Evolutionary conservation across 768 basidiomycete species (phyloP), one percentile per base, ranked within the genome.

Genomic region (Boletellus ananas): DNA sequence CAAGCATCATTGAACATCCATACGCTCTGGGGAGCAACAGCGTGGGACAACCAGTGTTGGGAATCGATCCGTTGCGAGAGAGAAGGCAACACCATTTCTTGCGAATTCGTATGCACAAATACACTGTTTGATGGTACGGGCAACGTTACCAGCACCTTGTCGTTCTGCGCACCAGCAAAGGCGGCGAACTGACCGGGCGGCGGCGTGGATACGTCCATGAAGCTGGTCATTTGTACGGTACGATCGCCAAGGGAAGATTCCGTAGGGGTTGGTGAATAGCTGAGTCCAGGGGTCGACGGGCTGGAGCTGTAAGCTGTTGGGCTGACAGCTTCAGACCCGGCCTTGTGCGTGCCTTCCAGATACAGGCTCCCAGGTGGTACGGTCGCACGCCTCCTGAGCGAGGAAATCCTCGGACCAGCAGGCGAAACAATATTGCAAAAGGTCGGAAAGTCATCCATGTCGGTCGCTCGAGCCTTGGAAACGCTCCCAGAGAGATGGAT

Each of bases 241-340:
- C 74, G 74, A 55, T 81, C 80, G 34, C 76, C 77, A 41, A 74
- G 67, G 6, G 78, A 78, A 0, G 78, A 83, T 49, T 80, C 81
- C 1, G 80, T 81, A 4, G 81, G 77, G 1, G 80, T 76, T 0
- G 83, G 83, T 0, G 83, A 84, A 43, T 79, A 79, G 11, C 72
- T 76, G 34, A 85, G 76, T 17, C 73, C 70, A 0, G 83, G 83
- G 0, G 80, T 82, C n/a, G 76, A 67, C 10, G 81, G 79, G 54
- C 74, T 76, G 10, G 60, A 51, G 41, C 56, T 55, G 40, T 53
- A 59, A 10, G 51, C 34, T 16, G 49, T 43, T 68, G 75, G 54
- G 61, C 65, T 68, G 33, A 34, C 21, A 17, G 52, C 29, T 12
- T 51, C 43, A n/a, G 18, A 40, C 41, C 45, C 50, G 33, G 3